Evolutionary conservation across 228 moss, liverwort and hornwort species (phyloP), one percentile per base, ranked within the genome.

Genomic region (Sphagnum magellanicum): DNA sequence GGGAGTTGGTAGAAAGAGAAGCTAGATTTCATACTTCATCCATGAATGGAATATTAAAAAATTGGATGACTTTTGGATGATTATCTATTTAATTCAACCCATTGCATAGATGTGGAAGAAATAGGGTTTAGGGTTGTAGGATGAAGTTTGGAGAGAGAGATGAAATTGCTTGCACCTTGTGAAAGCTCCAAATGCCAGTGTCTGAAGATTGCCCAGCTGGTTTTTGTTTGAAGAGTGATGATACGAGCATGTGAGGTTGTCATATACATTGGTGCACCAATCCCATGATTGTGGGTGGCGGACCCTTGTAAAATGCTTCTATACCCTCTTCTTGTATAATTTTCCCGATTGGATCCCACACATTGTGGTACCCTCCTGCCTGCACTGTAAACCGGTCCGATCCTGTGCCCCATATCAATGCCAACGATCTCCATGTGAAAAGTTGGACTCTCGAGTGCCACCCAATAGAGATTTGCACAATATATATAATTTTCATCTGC

Each of bases 321-420:
- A 61, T 74, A 13, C 81, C 81, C 68, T 81, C 81, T 61, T 81
- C 81, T 11, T 74, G 77, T 11, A 81, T 70, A 51, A 77, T 81
- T 68, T 77, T 81, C 6, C n/a, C 74, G 60, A 77, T 71, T 11
- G 76, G 77, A 59, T 81, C 74, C 81, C 77, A 77, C 57, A 77
- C 74, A 64, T 63, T 74, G 46, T 61, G 74, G 49, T 81, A 81
- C 17, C 71, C 77, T 71, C 77, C 77, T 17, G 81, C 74, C 32
- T 81, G 81, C 49, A 81, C 81, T 6, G 77, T 81, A 68, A 77
- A 81, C 52, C 74, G 81, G 50, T 81, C 81, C 81, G 78, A 49
- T 81, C 81, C 78, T 81, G 75, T 59, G 65, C 51, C 53, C 59
- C 60, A 65, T 2, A 32, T 32, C 32, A 32, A 32, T 32, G 32